Evolutionary conservation across 345 rosid genomes (phyloP).

Genomic region (Acer campestre): DNA sequence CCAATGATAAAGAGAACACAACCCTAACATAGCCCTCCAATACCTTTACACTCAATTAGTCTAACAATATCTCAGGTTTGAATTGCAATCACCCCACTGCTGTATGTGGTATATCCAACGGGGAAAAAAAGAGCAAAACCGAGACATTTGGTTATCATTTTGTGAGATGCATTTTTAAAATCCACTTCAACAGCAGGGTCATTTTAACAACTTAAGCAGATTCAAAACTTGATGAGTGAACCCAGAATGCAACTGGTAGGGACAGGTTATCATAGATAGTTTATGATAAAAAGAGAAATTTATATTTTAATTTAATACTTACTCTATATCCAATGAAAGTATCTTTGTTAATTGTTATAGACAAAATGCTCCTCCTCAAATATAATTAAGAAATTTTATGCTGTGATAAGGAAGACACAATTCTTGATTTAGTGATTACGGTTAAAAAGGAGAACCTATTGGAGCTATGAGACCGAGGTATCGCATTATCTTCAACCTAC

Average conservation of each 20-base stretch:
- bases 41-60: too few species aligned
- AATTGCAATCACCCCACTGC: too few species aligned
- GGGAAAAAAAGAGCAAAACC: background rate
- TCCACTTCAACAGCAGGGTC: background rate
- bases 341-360: slow-evolving; percentile 5
- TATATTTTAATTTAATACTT: background rate
- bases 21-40: too few species aligned
- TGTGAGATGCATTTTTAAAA: background rate
- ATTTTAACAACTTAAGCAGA: background rate
- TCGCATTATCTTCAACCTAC: slow-evolving; percentile 42
- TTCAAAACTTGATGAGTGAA: background rate
- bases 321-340: background rate
- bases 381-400: slow-evolving; percentile 3
- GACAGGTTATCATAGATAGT: background rate
- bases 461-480: slow-evolving; percentile 42
- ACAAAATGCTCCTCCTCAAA: background rate
- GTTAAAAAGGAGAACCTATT: slow-evolving; percentile 32
- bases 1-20: background rate
- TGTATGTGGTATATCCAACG: too few species aligned
- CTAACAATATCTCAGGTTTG: too few species aligned
- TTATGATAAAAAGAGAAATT: background rate
- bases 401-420: background rate
- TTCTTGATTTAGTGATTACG: background rate
- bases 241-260: background rate
- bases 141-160: background rate